phyloP scores from a whole-genome alignment of 768 basidiomycete species.

The Leccinum pellstonianum region DNA sequence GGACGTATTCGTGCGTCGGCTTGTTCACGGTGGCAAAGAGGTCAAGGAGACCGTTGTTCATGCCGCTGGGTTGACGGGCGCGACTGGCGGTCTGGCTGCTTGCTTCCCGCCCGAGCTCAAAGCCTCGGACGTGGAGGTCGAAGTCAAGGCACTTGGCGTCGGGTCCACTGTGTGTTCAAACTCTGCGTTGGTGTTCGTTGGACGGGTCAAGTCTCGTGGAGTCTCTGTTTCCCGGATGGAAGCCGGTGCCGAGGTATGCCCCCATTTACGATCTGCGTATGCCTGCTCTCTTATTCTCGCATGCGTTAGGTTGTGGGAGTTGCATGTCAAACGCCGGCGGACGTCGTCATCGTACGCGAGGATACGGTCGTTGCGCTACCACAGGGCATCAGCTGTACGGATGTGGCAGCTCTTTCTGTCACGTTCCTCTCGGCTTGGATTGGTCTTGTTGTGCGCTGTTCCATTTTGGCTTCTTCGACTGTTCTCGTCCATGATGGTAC shows the following conservation, averaged over 20 bases:
- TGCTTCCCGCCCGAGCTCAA: constrained; percentile 20
- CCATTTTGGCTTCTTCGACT: constrained; percentile 21
- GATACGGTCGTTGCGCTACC: constrained; percentile 15
- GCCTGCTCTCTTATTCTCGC: neutral
- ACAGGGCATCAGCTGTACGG: constrained; percentile 9
- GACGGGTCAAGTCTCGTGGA: constrained; percentile 21
- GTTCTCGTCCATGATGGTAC: constrained; percentile 28
- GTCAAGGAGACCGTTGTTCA: constrained; percentile 16
- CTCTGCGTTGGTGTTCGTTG: constrained; percentile 20
- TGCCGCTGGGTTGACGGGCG: constrained; percentile 14
- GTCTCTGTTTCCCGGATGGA: constrained; percentile 3
- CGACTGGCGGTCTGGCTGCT: constrained; percentile 15
- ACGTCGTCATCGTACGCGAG: constrained; percentile 18
- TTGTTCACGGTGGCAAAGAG: constrained; percentile 27
- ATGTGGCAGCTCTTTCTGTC: constrained; percentile 24
- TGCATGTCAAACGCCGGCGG: constrained; percentile 15
- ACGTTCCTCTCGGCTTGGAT: constrained; percentile 29
- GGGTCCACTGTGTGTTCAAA: constrained; percentile 4
- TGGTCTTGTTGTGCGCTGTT: constrained; percentile 21
- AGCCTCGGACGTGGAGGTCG: constrained; percentile 21
- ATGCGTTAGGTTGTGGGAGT: constrained; percentile 19
- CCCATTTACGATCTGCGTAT: neutral
- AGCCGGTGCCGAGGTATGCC: constrained; percentile 9
- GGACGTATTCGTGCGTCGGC: constrained; percentile 32
- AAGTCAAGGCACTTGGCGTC: constrained; percentile 16